Conservation (phyloP, 2,329 filamentous ascomycete species). For the Zymoseptoria pseudotritici region DNA sequence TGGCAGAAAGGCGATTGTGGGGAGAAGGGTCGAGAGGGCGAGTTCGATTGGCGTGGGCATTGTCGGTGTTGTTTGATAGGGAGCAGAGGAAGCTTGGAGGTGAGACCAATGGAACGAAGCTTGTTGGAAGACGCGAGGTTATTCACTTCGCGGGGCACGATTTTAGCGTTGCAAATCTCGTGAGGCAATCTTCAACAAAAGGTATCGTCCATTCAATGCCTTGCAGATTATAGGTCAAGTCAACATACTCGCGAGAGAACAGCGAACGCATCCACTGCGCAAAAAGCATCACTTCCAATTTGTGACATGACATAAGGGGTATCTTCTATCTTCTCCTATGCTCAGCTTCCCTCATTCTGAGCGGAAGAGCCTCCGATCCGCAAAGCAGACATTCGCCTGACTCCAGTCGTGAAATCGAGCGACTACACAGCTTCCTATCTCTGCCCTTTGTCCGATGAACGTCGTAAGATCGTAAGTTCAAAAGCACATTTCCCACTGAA, state of each 20-base stretch:
- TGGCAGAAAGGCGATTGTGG: constrained; percentile 63
- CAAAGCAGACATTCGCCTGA: background rate
- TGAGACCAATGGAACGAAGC: background rate
- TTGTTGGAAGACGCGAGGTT: background rate
- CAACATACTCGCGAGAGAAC: background rate
- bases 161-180: too few species aligned
- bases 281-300: background rate
- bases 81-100: background rate
- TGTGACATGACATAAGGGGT: background rate
- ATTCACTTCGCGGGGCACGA: background rate
- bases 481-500: background rate
- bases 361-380: too few species aligned
- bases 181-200: too few species aligned
- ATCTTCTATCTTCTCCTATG: background rate
- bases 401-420: background rate
- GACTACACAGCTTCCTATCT: background rate
- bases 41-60: constrained; percentile 71
- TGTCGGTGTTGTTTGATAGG: background rate
- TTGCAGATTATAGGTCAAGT: too few species aligned
- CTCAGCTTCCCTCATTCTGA: background rate
- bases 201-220: too few species aligned
- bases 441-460: background rate
- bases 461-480: background rate
- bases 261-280: background rate
- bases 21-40: constrained; percentile 64